phyloP scores from a whole-genome alignment of 2,329 filamentous ascomycete genomes.

The Pseudocercospora fuligena region DNA sequence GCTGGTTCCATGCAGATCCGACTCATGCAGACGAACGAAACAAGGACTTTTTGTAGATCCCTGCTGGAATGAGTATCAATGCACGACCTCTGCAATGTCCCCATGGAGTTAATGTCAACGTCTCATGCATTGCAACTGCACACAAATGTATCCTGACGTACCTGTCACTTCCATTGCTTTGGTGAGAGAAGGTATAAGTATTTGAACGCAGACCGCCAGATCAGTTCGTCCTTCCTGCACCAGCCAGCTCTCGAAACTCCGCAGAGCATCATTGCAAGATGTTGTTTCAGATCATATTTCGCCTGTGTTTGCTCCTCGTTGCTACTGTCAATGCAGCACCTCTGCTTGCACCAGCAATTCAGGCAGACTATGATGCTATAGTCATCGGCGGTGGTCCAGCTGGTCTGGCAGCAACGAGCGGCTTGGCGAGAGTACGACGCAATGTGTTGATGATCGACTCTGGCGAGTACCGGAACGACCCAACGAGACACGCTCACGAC shows the following conservation, averaged over 20 bases:
- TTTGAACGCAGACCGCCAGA: not conserved
- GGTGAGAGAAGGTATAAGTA: not conserved
- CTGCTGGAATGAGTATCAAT: not conserved
- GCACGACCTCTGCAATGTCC: not conserved
- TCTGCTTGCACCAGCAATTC: slow-evolving; percentile 8
- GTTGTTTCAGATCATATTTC: not conserved
- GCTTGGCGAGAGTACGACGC: slow-evolving; percentile 31
- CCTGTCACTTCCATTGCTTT: not conserved
- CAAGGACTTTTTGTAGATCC: not conserved
- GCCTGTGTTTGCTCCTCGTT: not conserved
- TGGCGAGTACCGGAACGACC: slow-evolving; percentile 34
- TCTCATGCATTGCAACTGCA: not conserved
- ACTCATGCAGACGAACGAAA: not conserved
- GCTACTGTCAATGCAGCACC: slow-evolving; percentile 8
- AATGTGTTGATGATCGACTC: slow-evolving; percentile 30
- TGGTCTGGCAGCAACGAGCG: slow-evolving; percentile 31
- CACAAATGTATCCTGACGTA: not conserved
- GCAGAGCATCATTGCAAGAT: not conserved
- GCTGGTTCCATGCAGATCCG: not conserved
- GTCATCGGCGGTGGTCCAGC: slow-evolving; percentile 30
- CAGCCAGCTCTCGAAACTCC: not conserved
- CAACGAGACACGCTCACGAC: slow-evolving; percentile 29
- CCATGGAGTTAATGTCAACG: not conserved
- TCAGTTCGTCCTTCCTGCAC: not conserved
- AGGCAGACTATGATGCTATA: slow-evolving; percentile 23